Evolutionary conservation across 202 grass and related monocot species (phyloP).

Genomic region (Setaria italica): DNA sequence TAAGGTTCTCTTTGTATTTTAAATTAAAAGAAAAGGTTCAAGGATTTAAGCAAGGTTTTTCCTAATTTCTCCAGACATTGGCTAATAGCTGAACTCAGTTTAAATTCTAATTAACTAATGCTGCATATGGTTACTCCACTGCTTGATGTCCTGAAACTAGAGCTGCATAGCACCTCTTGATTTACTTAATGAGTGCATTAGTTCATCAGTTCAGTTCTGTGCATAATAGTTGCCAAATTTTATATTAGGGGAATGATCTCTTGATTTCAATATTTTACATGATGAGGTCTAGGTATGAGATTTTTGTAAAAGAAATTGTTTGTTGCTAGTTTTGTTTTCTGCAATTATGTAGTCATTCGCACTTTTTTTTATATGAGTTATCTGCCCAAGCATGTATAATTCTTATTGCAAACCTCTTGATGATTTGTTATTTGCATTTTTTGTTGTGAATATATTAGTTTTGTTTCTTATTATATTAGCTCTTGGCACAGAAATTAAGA

Average conservation of each 20-base stretch:
- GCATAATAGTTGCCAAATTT: not conserved
- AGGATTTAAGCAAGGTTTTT: constrained; percentile 1
- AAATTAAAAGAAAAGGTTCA: not conserved
- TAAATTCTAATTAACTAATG: not conserved
- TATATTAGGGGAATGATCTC: not conserved
- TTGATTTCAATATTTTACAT: not conserved
- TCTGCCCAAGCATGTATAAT: not conserved
- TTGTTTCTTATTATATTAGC: no score
- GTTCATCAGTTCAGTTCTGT: not conserved
- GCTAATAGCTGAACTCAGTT: constrained; percentile 9
- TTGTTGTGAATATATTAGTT: not conserved
- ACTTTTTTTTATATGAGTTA: not conserved
- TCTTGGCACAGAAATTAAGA: no score
- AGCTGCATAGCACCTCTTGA: constrained; percentile 4
- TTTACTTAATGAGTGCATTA: not conserved
- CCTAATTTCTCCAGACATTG: not conserved
- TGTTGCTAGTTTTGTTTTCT: not conserved
- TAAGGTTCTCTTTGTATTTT: constrained; percentile 55
- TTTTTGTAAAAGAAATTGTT: not conserved
- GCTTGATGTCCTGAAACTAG: not conserved
- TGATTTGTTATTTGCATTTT: not conserved
- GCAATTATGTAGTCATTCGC: not conserved
- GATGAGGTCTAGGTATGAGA: not conserved
- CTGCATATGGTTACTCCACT: not conserved
- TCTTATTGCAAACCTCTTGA: not conserved